A percentile compares a stretch with the other conserved stretches of the same genome.
Conservation (phyloP, 1,284 basidiomycete species). For the Porodaedalea pini region DNA sequence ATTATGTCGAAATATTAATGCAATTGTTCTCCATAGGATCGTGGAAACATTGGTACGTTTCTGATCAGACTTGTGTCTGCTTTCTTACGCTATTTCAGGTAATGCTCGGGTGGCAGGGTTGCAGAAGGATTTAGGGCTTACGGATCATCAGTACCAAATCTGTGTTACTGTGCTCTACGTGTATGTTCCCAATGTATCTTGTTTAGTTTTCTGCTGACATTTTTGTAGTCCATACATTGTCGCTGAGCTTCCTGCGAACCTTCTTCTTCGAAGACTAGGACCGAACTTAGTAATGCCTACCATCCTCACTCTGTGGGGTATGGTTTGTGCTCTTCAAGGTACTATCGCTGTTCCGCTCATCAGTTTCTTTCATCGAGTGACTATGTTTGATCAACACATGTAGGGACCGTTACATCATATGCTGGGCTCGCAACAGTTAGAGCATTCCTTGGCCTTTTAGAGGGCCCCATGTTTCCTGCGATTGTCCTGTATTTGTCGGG, state of each 20-base stretch:
- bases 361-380: background rate
- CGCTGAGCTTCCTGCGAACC: conserved; percentile 56
- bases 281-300: conserved; percentile 53
- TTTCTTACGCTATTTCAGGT: conserved; percentile 21
- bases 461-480: conserved; percentile 58
- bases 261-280: conserved; percentile 52
- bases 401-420: conserved; percentile 53
- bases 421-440: conserved; percentile 53
- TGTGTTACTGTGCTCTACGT: conserved; percentile 50
- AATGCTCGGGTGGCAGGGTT: conserved; percentile 60
- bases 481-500: conserved; percentile 54
- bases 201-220: background rate
- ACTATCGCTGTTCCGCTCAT: conserved; percentile 8
- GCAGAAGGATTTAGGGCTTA: conserved; percentile 48
- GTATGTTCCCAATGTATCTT: conserved; percentile 29
- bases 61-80: background rate
- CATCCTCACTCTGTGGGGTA: conserved; percentile 54
- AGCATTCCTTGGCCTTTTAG: conserved; percentile 61
- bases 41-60: conserved; percentile 42
- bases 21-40: conserved; percentile 21
- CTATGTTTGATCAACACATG: conserved; percentile 7
- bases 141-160: conserved; percentile 48
- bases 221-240: conserved; percentile 50
- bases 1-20: background rate
- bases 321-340: conserved; percentile 53